Evolutionary conservation across 257 asterid genomes (phyloP).

Genomic region (Cordia subcordata): DNA sequence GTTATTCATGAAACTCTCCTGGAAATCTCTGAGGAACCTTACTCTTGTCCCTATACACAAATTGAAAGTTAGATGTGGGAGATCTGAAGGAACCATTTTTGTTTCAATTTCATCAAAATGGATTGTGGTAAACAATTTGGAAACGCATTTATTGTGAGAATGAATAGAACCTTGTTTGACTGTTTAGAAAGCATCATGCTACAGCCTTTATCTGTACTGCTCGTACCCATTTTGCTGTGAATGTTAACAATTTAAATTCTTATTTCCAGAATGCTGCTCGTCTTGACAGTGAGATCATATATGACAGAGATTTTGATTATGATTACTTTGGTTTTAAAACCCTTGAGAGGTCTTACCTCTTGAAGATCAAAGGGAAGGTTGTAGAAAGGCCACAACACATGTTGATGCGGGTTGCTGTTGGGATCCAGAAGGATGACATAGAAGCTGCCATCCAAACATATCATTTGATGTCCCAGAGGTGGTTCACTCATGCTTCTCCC

Average conservation of each 20-base stretch:
- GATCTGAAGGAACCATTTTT: too few species aligned
- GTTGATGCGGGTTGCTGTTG: constrained; percentile 97
- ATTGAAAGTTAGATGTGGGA: not conserved
- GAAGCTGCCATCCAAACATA: constrained; percentile 77
- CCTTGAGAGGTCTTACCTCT: constrained; percentile 86
- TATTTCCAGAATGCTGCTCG: constrained; percentile 66
- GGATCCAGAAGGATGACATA: constrained; percentile 81
- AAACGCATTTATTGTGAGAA: too few species aligned
- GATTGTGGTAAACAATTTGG: too few species aligned
- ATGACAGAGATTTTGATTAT: constrained; percentile 90
- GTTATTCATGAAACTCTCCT: not conserved
- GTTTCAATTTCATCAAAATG: too few species aligned
- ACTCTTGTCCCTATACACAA: not conserved
- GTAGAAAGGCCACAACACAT: constrained; percentile 98
- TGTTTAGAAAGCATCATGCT: too few species aligned
- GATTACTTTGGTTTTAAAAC: constrained; percentile 95
- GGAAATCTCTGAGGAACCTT: too few species aligned
- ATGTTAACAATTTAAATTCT: constrained; percentile 4
- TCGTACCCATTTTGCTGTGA: not conserved
- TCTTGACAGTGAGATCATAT: constrained; percentile 91
- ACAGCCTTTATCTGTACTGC: not conserved
- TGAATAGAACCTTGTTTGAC: too few species aligned
- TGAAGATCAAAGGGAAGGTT: constrained; percentile 72
- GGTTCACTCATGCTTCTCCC: constrained; percentile 99
- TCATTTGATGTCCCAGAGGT: constrained; percentile 83